Evolutionary conservation across 192 early-diverging fungal species (phyloP).

Genomic region (Dissophora ornata): DNA sequence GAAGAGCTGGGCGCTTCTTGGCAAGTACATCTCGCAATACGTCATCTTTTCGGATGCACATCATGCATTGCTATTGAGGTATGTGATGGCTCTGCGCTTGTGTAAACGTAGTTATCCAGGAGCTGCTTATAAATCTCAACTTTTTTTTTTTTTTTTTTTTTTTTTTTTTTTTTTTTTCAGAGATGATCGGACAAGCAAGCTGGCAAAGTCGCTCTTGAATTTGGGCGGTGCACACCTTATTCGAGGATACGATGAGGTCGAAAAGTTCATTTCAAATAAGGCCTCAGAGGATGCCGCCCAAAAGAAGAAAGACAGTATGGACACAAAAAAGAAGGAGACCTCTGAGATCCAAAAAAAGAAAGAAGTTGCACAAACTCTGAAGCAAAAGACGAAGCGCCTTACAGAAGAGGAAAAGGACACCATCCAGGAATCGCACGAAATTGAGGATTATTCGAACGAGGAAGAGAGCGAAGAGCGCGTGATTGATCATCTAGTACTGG

Average conservation of each 20-base stretch:
- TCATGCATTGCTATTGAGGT: conserved; percentile 70
- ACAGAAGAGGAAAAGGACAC: conserved; percentile 51
- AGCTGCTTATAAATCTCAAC: too few relatives aligned
- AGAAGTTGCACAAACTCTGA: conserved; percentile 33
- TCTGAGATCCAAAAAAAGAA: conserved; percentile 40
- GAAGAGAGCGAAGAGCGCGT: conserved; percentile 72
- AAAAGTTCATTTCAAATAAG: conserved; percentile 62
- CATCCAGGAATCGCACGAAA: conserved; percentile 61
- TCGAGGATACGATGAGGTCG: conserved; percentile 81
- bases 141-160: neutral
- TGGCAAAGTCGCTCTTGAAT: conserved; percentile 68
- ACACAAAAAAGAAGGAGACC: conserved; percentile 45
- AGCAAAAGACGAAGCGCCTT: conserved; percentile 48
- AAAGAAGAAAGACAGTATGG: conserved; percentile 55
- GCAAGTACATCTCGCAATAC: conserved; percentile 81
- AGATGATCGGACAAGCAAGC: conserved; percentile 69
- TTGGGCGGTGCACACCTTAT: conserved; percentile 77
- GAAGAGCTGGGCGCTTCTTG: conserved; percentile 81
- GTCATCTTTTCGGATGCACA: conserved; percentile 73
- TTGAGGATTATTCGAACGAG: conserved; percentile 57
- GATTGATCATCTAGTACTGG: conserved; percentile 84
- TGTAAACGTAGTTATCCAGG: too few relatives aligned
- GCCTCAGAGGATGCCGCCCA: conserved; percentile 36
- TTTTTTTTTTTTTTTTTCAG: conserved; percentile 25
- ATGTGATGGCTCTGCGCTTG: too few relatives aligned